Conservation (phyloP, 805 yeast species). For the Scheffersomyces amazonensis region DNA sequence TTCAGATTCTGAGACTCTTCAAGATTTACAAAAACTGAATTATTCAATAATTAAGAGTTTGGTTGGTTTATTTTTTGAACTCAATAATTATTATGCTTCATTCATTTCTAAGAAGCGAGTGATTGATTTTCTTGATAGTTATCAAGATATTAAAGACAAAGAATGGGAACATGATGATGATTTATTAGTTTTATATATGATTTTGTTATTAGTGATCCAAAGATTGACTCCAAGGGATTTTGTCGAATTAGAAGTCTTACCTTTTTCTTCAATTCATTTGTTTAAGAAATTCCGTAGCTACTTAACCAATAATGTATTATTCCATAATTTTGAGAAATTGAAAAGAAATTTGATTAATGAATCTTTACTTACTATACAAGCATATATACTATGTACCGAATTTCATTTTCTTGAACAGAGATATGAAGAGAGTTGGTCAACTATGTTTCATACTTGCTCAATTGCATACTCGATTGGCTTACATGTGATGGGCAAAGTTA, state of each 20-base stretch:
- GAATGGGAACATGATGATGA: constrained; percentile 52
- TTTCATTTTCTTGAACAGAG: constrained; percentile 47
- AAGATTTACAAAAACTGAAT: constrained; percentile 22
- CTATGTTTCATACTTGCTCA: constrained; percentile 47
- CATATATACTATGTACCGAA: constrained; percentile 50
- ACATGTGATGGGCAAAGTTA: constrained; percentile 40
- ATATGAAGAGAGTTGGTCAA: constrained; percentile 52
- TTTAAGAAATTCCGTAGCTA: constrained; percentile 13
- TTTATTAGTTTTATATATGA: constrained; percentile 42
- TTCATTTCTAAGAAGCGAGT: constrained; percentile 34
- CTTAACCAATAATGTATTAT: constrained; percentile 23
- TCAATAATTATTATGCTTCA: constrained; percentile 35
- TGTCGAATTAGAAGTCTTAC: constrained; percentile 14
- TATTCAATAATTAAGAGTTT: constrained; percentile 27
- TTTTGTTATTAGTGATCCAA: constrained; percentile 39
- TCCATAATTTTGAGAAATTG: constrained; percentile 41
- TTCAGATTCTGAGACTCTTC: constrained; percentile 12
- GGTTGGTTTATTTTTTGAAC: constrained; percentile 42
- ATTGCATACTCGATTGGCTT: constrained; percentile 51
- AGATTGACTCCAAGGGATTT: constrained; percentile 30
- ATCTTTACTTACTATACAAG: constrained; percentile 45
- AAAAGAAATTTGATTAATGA: constrained; percentile 47
- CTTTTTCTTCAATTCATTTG: constrained; percentile 16
- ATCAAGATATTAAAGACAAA: constrained; percentile 24
- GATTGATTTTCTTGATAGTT: constrained; percentile 34